Base-by-base conservation (phyloP, 2,329 filamentous ascomycete species). In the Aspergillaceae sp. region DNA sequence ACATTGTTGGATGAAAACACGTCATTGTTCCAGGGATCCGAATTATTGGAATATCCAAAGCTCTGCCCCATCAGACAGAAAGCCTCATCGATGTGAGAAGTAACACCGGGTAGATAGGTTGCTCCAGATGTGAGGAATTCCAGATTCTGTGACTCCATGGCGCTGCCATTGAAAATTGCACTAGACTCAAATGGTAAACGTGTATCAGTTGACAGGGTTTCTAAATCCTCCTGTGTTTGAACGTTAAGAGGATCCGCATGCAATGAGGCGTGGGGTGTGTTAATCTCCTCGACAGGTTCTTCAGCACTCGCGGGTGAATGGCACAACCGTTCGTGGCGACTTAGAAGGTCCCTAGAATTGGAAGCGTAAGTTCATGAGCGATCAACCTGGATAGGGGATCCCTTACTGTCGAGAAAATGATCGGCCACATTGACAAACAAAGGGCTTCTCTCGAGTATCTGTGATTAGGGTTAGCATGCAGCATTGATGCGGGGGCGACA, bases 1-100 rank as follows among this genome's bases (percentile, higher is more conserved):
- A 79, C 34, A 80, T 76, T 47, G 67, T 69, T 63, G 72, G 69
- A 3, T 65, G 52, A 41, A 44, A 67, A 11, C 62, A 64, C 5
- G 62, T 37, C 29, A 38, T 38, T 35, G 34, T 42, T 34, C 33
- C 35, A 10, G 19, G 41, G n/a, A n/a, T n/a, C n/a, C n/a, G n/a
- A n/a, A n/a, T n/a, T n/a, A n/a, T n/a, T n/a, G n/a, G n/a, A n/a
- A n/a, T n/a, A n/a, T n/a, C n/a, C n/a, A 29, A 2, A 41, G 10
- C 4, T 41, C 38, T 9, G 26, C 29, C 29, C 5, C 29, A 5
- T 32, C 5, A 8, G 29, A 8, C 8, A 32, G 8, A 32, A 8
- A 32, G 8, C 8, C 29, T 32, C 5, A 32, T 32, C n/a, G n/a
- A 32, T 32, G 29, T 32, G 5, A 32, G 29, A 32, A 8, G 29